A percentile compares a stretch with the other conserved stretches of the same genome.
phyloP scores from a whole-genome alignment of 148 eudicot species.

The Fagopyrum homotropicum region DNA sequence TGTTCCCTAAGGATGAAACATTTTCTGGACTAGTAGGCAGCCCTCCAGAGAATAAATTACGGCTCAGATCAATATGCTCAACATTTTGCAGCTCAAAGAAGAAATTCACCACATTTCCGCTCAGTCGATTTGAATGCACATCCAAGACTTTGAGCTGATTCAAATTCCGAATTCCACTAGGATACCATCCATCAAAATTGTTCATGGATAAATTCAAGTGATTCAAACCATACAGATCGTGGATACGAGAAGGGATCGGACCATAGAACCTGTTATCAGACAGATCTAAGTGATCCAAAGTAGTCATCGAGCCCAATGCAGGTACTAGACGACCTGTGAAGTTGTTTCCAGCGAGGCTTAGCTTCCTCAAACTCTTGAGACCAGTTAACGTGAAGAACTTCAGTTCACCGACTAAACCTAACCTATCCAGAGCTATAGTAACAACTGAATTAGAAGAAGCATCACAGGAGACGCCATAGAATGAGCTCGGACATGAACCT shows the following conservation, averaged over 20 bases:
- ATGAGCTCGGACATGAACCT: constrained; percentile 41
- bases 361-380: constrained; percentile 38
- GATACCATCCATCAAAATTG: constrained; percentile 52
- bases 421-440: constrained; percentile 39
- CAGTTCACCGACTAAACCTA: constrained; percentile 59
- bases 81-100: constrained; percentile 52
- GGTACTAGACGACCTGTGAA: constrained; percentile 74
- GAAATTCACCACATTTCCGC: constrained; percentile 53
- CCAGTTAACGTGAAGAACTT: constrained; percentile 51
- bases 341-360: constrained; percentile 52
- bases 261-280: constrained; percentile 63
- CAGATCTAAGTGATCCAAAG: constrained; percentile 62
- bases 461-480: constrained; percentile 59
- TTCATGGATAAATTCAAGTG: constrained; percentile 67
- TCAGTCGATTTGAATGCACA: constrained; percentile 46
- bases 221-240: constrained; percentile 57
- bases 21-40: constrained; percentile 28
- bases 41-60: constrained; percentile 56
- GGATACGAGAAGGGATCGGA: constrained; percentile 57
- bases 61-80: constrained; percentile 70
- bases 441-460: constrained; percentile 26
- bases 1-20: constrained; percentile 60
- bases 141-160: constrained; percentile 71
- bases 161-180: constrained; percentile 46
- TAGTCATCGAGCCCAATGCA: constrained; percentile 41